Evolutionary conservation across 2,329 filamentous ascomycete species (phyloP).

Genomic region (Magnaporthiopsis poae): DNA sequence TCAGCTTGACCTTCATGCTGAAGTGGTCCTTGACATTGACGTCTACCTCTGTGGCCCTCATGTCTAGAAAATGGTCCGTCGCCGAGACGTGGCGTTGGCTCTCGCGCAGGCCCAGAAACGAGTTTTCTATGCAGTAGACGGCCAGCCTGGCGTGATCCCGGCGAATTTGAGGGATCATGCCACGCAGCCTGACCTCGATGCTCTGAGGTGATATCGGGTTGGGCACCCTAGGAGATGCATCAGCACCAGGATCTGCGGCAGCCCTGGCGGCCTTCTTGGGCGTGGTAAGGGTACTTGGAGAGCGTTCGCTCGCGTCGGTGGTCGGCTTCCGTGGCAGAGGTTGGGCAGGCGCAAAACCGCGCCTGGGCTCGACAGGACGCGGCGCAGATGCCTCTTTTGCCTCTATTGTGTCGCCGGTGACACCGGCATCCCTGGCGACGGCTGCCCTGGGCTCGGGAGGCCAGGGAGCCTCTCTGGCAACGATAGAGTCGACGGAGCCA

Average conservation of each 20-base stretch:
- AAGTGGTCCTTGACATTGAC: slow-evolving; percentile 21
- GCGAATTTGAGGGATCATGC: slow-evolving; percentile 33
- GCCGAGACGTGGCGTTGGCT: slow-evolving; percentile 29
- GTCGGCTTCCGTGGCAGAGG: not conserved
- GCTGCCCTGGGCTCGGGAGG: too few species aligned
- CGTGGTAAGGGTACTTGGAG: not conserved
- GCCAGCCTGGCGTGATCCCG: slow-evolving; percentile 35
- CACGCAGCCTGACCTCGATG: slow-evolving; percentile 30
- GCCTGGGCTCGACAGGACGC: not conserved
- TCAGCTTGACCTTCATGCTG: slow-evolving; percentile 41
- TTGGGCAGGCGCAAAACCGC: not conserved
- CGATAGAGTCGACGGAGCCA: not conserved
- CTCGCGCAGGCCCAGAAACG: slow-evolving; percentile 28
- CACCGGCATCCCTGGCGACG: not conserved
- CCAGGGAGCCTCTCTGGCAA: not conserved
- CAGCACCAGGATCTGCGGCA: not conserved
- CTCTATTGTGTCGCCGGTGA: not conserved
- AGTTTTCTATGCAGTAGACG: slow-evolving; percentile 35
- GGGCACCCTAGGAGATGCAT: not conserved
- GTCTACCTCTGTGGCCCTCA: slow-evolving; percentile 27
- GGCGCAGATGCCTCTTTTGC: not conserved
- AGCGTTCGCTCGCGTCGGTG: not conserved
- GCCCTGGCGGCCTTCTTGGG: not conserved
- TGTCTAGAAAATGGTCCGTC: slow-evolving; percentile 37
- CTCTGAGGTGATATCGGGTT: not conserved